Base-by-base conservation (phyloP, 441 rosid species). In the Melastoma candidum region DNA sequence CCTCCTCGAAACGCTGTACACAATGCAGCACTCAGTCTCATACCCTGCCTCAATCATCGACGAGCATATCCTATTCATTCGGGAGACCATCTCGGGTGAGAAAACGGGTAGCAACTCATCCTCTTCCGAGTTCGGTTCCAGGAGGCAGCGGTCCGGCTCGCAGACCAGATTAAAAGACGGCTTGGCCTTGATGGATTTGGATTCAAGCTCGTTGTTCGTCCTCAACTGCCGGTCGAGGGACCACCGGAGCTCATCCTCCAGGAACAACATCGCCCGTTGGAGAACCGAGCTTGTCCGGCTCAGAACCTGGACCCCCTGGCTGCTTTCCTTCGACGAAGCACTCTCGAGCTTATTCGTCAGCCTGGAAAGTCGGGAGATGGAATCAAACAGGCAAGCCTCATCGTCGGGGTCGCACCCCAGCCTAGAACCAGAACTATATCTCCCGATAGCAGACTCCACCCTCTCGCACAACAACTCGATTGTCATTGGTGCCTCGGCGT, bases 31-130 rank as follows among this genome's bases (percentile, higher is more conserved):
- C 45, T 82, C 83, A 0, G 46, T 46, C 53, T 74, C 78, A 48
- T 75, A 77, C 1, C 81, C 81, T 3, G 72, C 63, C 0, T 56
- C 48, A 60, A 82, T 68, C 83, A 82, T 82, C 1, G 68, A 51
- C 0, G 54, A 58, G 4, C 71, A 73, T 5, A 79, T 64, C 48
- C 14, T 63, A 53, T 51, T 67, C 83, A 77, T 52, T 36, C 11
- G 49, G 12, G 48, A 4, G 36, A 79, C 47, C 9, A 58, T 24
- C 24, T 68, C 74, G 0, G 68, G 14, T 0, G 66, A 55, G 54
- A 73, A 77, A 0, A 10, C 58, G 0, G 74, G 74, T 46, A 68
- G 79, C 7, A 61, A 72, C 3, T 72, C 75, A 2, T 64, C 78
- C 5, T 49, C 26, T 1, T 36, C 41, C 41, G 41, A 43, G 11